A percentile compares a stretch with the other conserved stretches of the same genome.
phyloP scores from a whole-genome alignment of 179 eudicot species.

The Pouteria campechiana region DNA sequence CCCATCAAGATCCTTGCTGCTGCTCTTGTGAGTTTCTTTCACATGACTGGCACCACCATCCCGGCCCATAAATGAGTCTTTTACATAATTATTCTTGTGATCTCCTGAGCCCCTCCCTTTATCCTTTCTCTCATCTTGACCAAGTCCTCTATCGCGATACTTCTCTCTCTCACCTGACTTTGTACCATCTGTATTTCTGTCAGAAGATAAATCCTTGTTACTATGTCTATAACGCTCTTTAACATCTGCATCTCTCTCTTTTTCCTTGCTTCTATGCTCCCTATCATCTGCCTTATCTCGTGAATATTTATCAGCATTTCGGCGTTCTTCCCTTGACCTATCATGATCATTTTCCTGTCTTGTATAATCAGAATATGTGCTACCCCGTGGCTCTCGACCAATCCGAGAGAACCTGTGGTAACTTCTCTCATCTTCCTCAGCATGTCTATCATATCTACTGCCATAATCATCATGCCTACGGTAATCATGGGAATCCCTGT shows the following conservation, averaged over 20 bases:
- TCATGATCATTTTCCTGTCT: slow-evolving; percentile 38
- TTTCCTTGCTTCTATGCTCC: slow-evolving; percentile 25
- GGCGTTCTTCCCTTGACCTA: slow-evolving; percentile 43
- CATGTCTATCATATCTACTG: slow-evolving; percentile 36
- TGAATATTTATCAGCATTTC: slow-evolving; percentile 37
- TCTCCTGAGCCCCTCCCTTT: slow-evolving; percentile 35
- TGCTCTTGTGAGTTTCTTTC: slow-evolving; percentile 20
- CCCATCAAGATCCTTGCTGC: slow-evolving; percentile 24
- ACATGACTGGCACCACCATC: slow-evolving; percentile 19
- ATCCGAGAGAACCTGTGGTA: slow-evolving; percentile 37
- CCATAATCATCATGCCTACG: slow-evolving; percentile 41
- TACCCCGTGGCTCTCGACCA: slow-evolving; percentile 32
- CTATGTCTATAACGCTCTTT: slow-evolving; percentile 16
- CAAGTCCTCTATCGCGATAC: slow-evolving; percentile 31
- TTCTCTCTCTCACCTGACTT: slow-evolving; percentile 36
- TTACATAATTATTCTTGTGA: slow-evolving; percentile 24
- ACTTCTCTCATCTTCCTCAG: slow-evolving; percentile 44
- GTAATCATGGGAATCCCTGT: slow-evolving; percentile 31
- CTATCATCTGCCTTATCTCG: slow-evolving; percentile 42
- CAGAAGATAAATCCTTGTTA: slow-evolving; percentile 20
- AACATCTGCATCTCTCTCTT: slow-evolving; percentile 9
- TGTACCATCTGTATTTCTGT: slow-evolving; percentile 13
- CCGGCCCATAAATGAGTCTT: slow-evolving; percentile 25
- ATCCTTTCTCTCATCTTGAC: slow-evolving; percentile 49
- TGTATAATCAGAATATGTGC: slow-evolving; percentile 18